Base-by-base conservation (phyloP, 768 basidiomycete genomes). In the Fibroporia radiculosa region DNA sequence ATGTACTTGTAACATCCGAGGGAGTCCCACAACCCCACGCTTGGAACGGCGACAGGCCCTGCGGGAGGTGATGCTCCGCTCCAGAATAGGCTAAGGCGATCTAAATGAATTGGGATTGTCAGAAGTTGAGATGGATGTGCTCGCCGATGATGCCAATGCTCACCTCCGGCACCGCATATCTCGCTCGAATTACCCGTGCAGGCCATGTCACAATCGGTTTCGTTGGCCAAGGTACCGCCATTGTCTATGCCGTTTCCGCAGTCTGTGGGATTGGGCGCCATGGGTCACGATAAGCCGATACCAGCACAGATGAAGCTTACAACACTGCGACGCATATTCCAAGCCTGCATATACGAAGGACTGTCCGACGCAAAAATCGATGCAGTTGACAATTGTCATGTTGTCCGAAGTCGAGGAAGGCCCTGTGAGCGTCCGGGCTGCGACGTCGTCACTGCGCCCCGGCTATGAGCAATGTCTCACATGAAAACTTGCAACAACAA, bases 1-100 rank as follows among this genome's bases (percentile, higher is more conserved):
- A 55, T 69, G 48, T 54, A 82, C 84, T 66, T 80, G 65, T 75
- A 86, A 58, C 86, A 89, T n/a, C 86, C 86, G 24, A 87, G 70
- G 0, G 77, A 80, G 5, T 64, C 57, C 84, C 85, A 88, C 23
- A 72, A 65, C 3, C 82, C 84, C 24, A 81, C 71, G 38, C 59
- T 73, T 3, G 72, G 65, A 0, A 74, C 70, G 19, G 74, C 76
- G 14, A 64, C 50, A 0, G 85, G 83, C 12, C 73, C 60, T 0
- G 77, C 51, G 12, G 84, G 77, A 22, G 83, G 78, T 11, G 66
- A 44, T 24, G 61, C 61, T 14, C 83, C 82, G 50, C 71, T 82
- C 73, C 71, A 77, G 62, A 77, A 87, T 3, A 86, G 58, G 52
- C 78, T 80, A 12, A 86, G 67, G 22, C 70, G 73, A 49, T 54